A percentile compares a stretch with the other conserved stretches of the same genome.
Conservation (phyloP, 495 filamentous ascomycete species). For the Margaritispora aquatica region DNA sequence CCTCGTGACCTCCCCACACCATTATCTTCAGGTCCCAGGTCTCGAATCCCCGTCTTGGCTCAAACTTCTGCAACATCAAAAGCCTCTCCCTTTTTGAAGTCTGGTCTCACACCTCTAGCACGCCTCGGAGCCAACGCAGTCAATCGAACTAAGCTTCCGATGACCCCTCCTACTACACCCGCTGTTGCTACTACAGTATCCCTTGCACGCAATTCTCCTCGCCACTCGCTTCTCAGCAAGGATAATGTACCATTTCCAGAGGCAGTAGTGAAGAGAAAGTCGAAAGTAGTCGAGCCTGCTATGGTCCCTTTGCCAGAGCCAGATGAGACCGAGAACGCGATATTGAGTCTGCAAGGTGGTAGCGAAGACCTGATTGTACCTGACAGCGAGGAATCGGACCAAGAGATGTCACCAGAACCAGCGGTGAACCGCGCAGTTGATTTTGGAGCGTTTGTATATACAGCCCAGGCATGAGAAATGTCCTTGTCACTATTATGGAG, state of each 20-base stretch:
- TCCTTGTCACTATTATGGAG: not conserved
- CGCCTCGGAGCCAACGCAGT: conserved; percentile 15
- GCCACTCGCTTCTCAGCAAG: conserved; percentile 17
- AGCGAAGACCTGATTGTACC: conserved; percentile 26
- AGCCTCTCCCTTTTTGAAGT: not conserved
- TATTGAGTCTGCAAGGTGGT: conserved; percentile 11
- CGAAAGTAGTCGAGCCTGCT: conserved; percentile 12
- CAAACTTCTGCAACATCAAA: conserved; percentile 6
- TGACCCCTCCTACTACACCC: conserved; percentile 18
- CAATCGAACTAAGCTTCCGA: conserved; percentile 12
- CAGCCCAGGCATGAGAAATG: not conserved
- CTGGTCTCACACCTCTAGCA: conserved; percentile 21
- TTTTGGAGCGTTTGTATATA: conserved; percentile 17
- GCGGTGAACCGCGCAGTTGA: conserved; percentile 5
- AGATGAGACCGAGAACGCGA: conserved; percentile 20
- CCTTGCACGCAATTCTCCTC: not conserved
- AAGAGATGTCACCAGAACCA: not conserved
- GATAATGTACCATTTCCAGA: conserved; percentile 19
- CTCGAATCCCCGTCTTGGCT: conserved; percentile 21
- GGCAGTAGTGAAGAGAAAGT: conserved; percentile 1
- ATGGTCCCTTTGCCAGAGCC: conserved; percentile 15
- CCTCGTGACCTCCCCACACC: conserved; percentile 9
- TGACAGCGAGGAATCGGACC: conserved; percentile 22
- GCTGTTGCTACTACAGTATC: not conserved
- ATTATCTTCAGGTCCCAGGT: conserved; percentile 7